These are phyloP conservation scores for Torulaspora microellipsoides DNA, from an alignment of 805 yeast species.

Conservation along the genomic window DNA sequence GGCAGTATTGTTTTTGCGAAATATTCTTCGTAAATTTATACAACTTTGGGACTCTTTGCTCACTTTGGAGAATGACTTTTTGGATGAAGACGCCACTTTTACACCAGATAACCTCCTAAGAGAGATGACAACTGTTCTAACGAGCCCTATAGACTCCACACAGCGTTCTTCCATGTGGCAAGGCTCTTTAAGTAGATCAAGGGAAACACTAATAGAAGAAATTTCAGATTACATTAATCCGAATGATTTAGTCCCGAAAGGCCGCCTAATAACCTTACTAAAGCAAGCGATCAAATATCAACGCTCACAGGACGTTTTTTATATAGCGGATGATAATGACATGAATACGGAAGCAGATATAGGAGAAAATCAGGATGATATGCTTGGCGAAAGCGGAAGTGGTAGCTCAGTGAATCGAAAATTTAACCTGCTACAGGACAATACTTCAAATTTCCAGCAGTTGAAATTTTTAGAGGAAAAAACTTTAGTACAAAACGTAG, in stretches of 20 bases:
- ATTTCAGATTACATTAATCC: slow-evolving; percentile 48
- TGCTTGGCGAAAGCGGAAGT: background rate
- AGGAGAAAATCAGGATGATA: background rate
- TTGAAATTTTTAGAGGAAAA: slow-evolving; percentile 20
- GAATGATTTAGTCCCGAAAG: slow-evolving; percentile 48
- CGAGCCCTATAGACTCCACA: slow-evolving; percentile 16
- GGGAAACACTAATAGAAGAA: slow-evolving; percentile 39
- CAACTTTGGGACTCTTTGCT: slow-evolving; percentile 29
- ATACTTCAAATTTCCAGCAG: slow-evolving; percentile 18
- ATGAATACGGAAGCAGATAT: background rate
- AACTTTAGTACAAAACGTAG: slow-evolving; percentile 43
- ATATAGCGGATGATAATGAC: slow-evolving; percentile 30
- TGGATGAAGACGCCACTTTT: slow-evolving; percentile 15
- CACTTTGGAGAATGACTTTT: slow-evolving; percentile 13
- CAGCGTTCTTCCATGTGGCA: slow-evolving; percentile 31
- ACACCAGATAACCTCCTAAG: slow-evolving; percentile 29
- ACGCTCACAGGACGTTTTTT: slow-evolving; percentile 34
- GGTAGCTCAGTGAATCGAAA: background rate
- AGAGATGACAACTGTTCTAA: slow-evolving; percentile 33
- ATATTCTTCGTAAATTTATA: slow-evolving; percentile 21
- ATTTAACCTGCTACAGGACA: slow-evolving; percentile 21
- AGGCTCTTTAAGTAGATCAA: slow-evolving; percentile 33
- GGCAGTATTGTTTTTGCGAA: slow-evolving; percentile 24
- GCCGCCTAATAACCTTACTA: slow-evolving; percentile 46
- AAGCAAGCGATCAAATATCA: slow-evolving; percentile 50